Evolutionary conservation across 2,329 filamentous ascomycete genomes (phyloP).

Genomic region (Fusarium cicatricum): DNA sequence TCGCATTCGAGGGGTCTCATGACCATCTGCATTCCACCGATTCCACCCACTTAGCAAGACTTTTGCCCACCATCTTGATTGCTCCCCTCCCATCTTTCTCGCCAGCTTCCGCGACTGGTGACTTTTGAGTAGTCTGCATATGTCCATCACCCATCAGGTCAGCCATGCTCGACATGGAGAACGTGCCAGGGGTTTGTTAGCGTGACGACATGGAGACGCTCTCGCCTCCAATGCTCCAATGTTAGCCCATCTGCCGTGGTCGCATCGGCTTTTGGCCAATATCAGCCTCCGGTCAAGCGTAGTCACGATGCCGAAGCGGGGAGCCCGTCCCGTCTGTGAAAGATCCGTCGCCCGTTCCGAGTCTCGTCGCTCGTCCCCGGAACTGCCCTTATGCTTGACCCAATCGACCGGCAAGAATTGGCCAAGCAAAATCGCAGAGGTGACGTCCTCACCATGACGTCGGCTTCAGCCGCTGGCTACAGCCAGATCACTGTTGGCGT

Average conservation of each 20-base stretch:
- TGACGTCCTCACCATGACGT: slow-evolving; percentile 41
- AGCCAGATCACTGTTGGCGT: slow-evolving; percentile 33
- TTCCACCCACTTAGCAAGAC: slow-evolving; percentile 34
- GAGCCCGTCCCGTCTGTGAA: slow-evolving; percentile 13
- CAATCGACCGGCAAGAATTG: slow-evolving; percentile 25
- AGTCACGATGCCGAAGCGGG: slow-evolving; percentile 17
- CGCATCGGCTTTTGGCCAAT: slow-evolving; percentile 23
- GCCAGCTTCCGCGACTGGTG: slow-evolving; percentile 26
- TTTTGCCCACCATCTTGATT: slow-evolving; percentile 33
- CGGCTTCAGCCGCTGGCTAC: slow-evolving; percentile 27
- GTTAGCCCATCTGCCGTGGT: slow-evolving; percentile 19
- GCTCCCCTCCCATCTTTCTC: slow-evolving; percentile 29
- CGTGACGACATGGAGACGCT: slow-evolving; percentile 12
- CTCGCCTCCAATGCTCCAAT: slow-evolving; percentile 7
- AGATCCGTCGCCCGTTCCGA: slow-evolving; percentile 19
- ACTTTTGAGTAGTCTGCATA: slow-evolving; percentile 28
- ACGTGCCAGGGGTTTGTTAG: slow-evolving; percentile 23
- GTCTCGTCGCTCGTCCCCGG: slow-evolving; percentile 7
- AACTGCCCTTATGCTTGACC: slow-evolving; percentile 17
- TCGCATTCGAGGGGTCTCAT: slow-evolving; percentile 43
- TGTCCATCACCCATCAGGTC: slow-evolving; percentile 22
- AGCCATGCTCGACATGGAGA: slow-evolving; percentile 22
- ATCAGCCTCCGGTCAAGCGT: background rate
- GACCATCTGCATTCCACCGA: slow-evolving; percentile 42
- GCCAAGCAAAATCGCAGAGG: slow-evolving; percentile 16